Base-by-base conservation (phyloP, 495 filamentous ascomycete genomes). In the Elasticomyces elasticus region DNA sequence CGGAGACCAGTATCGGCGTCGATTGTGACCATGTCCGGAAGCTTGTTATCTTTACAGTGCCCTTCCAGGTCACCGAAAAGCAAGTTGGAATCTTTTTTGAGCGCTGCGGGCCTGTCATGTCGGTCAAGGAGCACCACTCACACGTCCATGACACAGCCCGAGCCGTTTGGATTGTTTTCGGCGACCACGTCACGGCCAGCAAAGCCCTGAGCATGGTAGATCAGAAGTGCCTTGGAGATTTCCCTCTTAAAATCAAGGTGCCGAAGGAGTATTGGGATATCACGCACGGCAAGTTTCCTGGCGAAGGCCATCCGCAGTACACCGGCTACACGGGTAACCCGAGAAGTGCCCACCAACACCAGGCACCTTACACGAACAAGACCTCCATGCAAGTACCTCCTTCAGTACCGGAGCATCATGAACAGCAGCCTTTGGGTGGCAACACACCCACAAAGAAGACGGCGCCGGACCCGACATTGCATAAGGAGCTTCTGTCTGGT, bases 201-300 rank as follows among this genome's bases (percentile, higher is more conserved):
- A 52, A 37, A 20, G 47, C 38, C 20, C 47, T 55, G 13, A 22
- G 23, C 17, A 44, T 44, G 1, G 38, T 24, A 20, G 57, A 30
- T 17, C 25, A 15, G 22, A 28, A 46, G 12, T 45, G 42, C 19
- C 11, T 9, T 4, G 10, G 11, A 3, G 20, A 11, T 19, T 11
- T 13, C 23, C 30, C 1, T 12, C 13, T 55, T 6, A 31, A 30
- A n/a, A 19, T 60, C 13, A 45, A 55, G 27, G 57, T 60, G 26
- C 31, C 57, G 5, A 27, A 25, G n/a, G 46, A 60, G 38, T 55
- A 37, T 19, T 59, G 51, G 51, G 51, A 54, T 23, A 17, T 37
- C 24, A 44, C 1, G n/a, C 37, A 50, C 24, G 9, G 15, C 22
- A 12, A 20, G 25, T 56, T 28, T 23, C 45, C 54, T 3, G 45